Evolutionary conservation across 306 rosid genomes (phyloP).

Genomic region (Geum urbanum): DNA sequence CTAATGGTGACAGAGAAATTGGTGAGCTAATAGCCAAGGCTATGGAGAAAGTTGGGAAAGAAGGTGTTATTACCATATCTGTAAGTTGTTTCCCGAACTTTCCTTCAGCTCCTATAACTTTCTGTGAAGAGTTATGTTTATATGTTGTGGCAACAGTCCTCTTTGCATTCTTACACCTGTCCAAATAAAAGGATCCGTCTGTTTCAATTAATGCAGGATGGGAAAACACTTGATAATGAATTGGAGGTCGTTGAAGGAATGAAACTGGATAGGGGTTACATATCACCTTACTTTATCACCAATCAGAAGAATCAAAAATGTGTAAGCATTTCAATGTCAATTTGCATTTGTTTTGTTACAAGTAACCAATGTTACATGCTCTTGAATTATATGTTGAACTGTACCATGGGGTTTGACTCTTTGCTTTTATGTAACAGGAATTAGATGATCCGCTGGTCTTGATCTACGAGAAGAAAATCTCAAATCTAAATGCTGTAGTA

Average conservation of each 20-base stretch:
- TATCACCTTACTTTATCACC: slow-evolving; percentile 88
- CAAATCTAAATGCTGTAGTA: slow-evolving; percentile 69
- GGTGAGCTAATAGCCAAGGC: slow-evolving; percentile 58
- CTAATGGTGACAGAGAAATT: slow-evolving; percentile 55
- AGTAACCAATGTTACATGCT: not conserved
- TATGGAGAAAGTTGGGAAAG: slow-evolving; percentile 60
- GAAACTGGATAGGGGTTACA: slow-evolving; percentile 95
- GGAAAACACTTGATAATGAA: slow-evolving; percentile 79
- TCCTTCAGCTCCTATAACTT: not conserved
- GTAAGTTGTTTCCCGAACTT: slow-evolving; percentile 29
- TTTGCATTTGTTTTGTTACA: not conserved
- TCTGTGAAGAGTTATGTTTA: not conserved
- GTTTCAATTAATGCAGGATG: slow-evolving; percentile 57
- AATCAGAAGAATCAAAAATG: slow-evolving; percentile 92
- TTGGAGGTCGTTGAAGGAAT: slow-evolving; percentile 98
- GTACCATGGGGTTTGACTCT: not conserved
- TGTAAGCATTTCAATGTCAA: slow-evolving; percentile 44
- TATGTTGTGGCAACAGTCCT: not conserved
- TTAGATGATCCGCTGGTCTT: slow-evolving; percentile 83
- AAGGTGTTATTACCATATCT: slow-evolving; percentile 46
- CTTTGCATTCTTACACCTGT: not conserved
- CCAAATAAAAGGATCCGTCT: not conserved
- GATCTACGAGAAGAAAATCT: slow-evolving; percentile 91
- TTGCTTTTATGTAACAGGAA: slow-evolving; percentile 43
- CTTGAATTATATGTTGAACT: too few relatives aligned